A percentile compares a stretch with the other conserved stretches of the same genome.
These are phyloP conservation scores for Gnetum montanum DNA, from an alignment of 75 land plant genomes.

Conservation along the genomic window DNA sequence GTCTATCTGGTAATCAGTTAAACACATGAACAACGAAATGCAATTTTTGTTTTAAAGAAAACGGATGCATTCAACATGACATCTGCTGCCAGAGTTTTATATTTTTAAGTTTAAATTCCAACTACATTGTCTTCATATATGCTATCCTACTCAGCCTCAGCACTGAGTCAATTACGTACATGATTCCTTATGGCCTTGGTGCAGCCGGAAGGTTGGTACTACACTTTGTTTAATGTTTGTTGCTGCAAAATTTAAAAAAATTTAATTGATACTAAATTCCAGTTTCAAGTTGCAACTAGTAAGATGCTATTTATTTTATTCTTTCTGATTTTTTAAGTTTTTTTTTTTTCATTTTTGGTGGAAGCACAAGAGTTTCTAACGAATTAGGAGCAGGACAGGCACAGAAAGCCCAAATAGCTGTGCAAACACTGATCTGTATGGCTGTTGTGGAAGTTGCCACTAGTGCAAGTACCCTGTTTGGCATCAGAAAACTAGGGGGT, in stretches of 20 bases:
- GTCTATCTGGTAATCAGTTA: no score
- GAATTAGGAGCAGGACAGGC: conserved; percentile 68
- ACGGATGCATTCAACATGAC: background rate
- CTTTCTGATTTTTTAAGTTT: no score
- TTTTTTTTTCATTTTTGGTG: background rate
- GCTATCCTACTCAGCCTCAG: conserved; percentile 31
- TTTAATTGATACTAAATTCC: no score
- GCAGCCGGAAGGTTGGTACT: conserved; percentile 52
- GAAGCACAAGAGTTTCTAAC: conserved; percentile 72
- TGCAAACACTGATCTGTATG: conserved; percentile 22
- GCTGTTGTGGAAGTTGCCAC: conserved; percentile 31
- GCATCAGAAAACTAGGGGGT: conserved; percentile 50
- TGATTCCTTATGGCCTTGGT: conserved; percentile 61
- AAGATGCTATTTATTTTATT: background rate
- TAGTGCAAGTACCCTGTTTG: conserved; percentile 20
- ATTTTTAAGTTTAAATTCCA: background rate
- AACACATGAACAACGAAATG: background rate
- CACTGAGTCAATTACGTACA: conserved; percentile 22
- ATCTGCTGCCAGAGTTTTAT: background rate
- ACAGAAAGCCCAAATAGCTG: conserved; percentile 34
- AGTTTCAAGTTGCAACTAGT: no score
- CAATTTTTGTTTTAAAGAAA: background rate
- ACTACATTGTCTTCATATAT: background rate
- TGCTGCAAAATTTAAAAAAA: no score
- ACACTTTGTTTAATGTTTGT: no score